Conservation (phyloP, 345 rosid species). For the Gossypium stocksii region DNA sequence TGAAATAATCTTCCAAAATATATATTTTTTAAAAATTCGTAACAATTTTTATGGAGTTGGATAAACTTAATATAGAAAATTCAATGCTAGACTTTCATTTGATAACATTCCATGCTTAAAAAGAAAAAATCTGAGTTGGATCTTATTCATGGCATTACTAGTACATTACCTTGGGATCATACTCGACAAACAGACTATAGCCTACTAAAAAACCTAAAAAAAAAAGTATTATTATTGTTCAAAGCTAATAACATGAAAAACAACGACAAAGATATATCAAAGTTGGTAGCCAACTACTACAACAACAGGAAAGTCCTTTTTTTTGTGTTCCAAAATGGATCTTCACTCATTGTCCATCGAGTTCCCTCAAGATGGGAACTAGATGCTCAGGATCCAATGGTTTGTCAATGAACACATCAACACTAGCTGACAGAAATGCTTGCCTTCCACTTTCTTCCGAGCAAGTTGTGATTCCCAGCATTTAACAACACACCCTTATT, state of each 20-base stretch:
- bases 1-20: no score
- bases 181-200: neutral
- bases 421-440: slow-evolving; percentile 16
- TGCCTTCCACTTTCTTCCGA: neutral
- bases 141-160: neutral
- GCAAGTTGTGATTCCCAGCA: neutral
- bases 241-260: no score
- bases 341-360: slow-evolving; percentile 2
- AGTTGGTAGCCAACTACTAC: neutral
- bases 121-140: no score
- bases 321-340: neutral
- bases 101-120: no score
- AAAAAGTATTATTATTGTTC: neutral
- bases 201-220: neutral
- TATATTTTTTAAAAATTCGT: no score
- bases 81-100: no score
- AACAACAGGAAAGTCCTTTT: neutral
- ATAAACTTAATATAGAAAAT: no score
- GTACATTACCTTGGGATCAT: neutral
- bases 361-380: slow-evolving; percentile 12
- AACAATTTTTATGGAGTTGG: no score
- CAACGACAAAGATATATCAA: neutral
- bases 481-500: slow-evolving; percentile 8
- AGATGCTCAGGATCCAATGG: neutral
- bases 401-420: slow-evolving; percentile 9